phyloP scores from a whole-genome alignment of 495 filamentous ascomycete genomes.

The Aspergillus diversus region DNA sequence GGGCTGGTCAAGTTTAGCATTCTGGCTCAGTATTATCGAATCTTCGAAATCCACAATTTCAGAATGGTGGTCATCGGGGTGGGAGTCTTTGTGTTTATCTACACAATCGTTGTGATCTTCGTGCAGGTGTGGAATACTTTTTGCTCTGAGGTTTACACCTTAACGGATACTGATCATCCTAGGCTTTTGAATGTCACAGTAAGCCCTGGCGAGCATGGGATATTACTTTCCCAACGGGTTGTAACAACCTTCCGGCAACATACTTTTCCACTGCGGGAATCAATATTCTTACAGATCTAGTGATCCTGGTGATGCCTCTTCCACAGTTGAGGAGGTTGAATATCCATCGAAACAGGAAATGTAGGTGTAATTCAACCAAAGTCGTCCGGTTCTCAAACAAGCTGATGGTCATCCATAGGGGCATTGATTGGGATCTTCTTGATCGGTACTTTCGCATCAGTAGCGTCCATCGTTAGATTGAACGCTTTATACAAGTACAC shows the following conservation, averaged over 20 bases:
- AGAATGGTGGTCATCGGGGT: constrained; percentile 14
- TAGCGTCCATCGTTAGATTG: constrained; percentile 24
- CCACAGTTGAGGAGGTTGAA: constrained; percentile 34
- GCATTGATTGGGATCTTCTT: constrained; percentile 25
- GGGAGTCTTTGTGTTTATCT: constrained; percentile 17
- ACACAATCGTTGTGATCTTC: constrained; percentile 23
- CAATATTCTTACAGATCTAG: constrained; percentile 36
- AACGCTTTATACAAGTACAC: constrained; percentile 25
- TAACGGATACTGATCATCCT: background rate
- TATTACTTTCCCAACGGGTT: constrained; percentile 19
- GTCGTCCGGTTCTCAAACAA: background rate
- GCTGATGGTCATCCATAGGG: constrained; percentile 7
- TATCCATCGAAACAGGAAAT: constrained; percentile 20
- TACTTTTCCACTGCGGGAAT: constrained; percentile 29
- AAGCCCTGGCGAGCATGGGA: constrained; percentile 29
- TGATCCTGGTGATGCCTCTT: constrained; percentile 32
- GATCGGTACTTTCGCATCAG: constrained; percentile 23
- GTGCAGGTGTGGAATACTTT: constrained; percentile 17
- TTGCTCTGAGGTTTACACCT: background rate
- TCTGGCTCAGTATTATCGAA: constrained; percentile 24
- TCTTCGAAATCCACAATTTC: constrained; percentile 20
- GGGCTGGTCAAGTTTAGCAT: constrained; percentile 24
- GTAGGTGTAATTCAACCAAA: constrained; percentile 1
- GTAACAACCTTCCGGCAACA: constrained; percentile 20
- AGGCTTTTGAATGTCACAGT: constrained; percentile 28